Evolutionary conservation across 257 asterid genomes (phyloP).

Genomic region (Capsicum chinense): DNA sequence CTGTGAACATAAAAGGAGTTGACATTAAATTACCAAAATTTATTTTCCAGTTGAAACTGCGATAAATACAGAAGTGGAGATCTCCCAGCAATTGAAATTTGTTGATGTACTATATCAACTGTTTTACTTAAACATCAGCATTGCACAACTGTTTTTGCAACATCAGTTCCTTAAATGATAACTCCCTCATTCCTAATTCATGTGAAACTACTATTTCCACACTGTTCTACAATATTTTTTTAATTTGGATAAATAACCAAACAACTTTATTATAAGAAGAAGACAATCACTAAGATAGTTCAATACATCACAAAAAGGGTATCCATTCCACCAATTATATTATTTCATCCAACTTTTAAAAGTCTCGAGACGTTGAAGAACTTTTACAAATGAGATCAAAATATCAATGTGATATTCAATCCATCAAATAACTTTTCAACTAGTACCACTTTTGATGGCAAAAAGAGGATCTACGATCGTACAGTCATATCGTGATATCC

Average conservation of each 20-base stretch:
- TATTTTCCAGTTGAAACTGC: not conserved
- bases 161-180: not conserved
- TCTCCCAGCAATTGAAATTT: not conserved
- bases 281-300: not conserved
- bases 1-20: slow-evolving; percentile 44
- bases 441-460: slow-evolving; percentile 15
- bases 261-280: not conserved
- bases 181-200: not conserved
- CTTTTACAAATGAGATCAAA: not conserved
- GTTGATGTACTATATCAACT: not conserved
- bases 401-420: not conserved
- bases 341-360: slow-evolving; percentile 13
- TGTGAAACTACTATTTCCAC: slow-evolving; percentile 15
- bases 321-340: slow-evolving; percentile 25
- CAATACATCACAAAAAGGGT: not conserved
- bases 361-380: not conserved
- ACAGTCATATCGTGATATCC: not conserved
- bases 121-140: not conserved
- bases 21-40: slow-evolving; percentile 21
- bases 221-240: not conserved
- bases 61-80: slow-evolving; percentile 11
- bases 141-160: not conserved
- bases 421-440: slow-evolving; percentile 22
- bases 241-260: not conserved
- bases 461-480: not conserved